Base-by-base conservation (phyloP, 192 early-diverging fungal genomes). In the Pilaira anomala region DNA sequence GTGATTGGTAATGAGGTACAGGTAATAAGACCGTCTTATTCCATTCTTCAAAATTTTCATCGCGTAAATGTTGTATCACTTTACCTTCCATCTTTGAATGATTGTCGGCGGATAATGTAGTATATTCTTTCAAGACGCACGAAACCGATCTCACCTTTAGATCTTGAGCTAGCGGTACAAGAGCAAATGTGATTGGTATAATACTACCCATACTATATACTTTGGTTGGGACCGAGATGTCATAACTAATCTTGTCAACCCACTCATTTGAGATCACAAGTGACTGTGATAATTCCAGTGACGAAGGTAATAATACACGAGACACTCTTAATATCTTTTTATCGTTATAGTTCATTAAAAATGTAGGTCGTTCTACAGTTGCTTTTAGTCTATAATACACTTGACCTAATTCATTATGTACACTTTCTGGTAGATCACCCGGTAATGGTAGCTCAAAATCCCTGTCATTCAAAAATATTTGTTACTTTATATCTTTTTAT, bases 391-490 rank as follows among this genome's bases (percentile, higher is more conserved):
- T 65, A 55, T 88, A 88, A 6, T 66, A 50, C 7, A 88, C 72
- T 29, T 78, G 68, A 5, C 85, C 83, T 30, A 78, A 44, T 16
- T 78, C 67, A 52, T 72, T 60, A 13, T 73, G 60, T 9, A 85
- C 65, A 0, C 83, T 80, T 63, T 88, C 86, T 7, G 86, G 85
- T 54, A 86, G 73, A 63, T 83, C 74, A 7, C 86, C 86, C 3
- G 81, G 78, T 7, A 88, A 22, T 11, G 78, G 65, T 39, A 86
- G 25, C 49, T 86, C 85, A 63, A 88, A 88, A 49, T 66, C 60
- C 71, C 71, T 73, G 28, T 28, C 24, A 21, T 46, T 13, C 18
- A 18, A 18, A 2, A 2, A 18, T 14, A 18, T 58, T 58, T 39
- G 16, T 41, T 39, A 13, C 30, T 7, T 36, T 36, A 9, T 3